Base-by-base conservation (phyloP, 106 monocot genomes). In the Acorus calamus region DNA sequence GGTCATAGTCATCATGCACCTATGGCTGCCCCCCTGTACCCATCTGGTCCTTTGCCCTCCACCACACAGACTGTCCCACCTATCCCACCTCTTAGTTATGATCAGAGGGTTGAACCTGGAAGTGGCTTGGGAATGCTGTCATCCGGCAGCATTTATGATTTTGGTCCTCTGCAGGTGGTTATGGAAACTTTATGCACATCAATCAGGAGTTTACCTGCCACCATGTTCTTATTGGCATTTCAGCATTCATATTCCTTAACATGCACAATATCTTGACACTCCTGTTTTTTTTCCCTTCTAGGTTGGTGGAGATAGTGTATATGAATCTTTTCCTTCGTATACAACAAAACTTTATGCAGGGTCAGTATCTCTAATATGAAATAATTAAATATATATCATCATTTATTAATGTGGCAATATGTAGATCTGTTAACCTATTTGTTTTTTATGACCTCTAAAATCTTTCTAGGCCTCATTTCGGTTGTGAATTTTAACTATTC, bases 231-330 rank as follows among this genome's bases (percentile, higher is more conserved):
- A 7, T 41, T 14, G 13, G 8, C 7, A 56, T 46, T 57, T 47
- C 55, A 55, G 8, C 50, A 3, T 56, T 50, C 3, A 53, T 9
- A 65, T 42, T 48, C 13, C 3, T 10, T 8, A 63, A 12, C 2
- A 12, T 6, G 47, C 51, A 14, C 3, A 12, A 47, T 7, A 28
- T 50, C 51, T 4, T 5, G 4, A 7, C 28, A 49, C 11, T 49
- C n/a, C 50, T 44, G 14, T 49, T 5, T 44, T 13, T 64, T 48
- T 44, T 50, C 11, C 9, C 28, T 1, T 28, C 28, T 28, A 28
- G 3, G 41, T 90, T 89, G 76, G 67, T 76, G 80, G 76, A 69
- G 94, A 96, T n/a, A 62, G 56, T 71, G 71, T 65, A 11, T 96
- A 84, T 78, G 80, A 80, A 60, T 61, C 76, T 8, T 45, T 78